These are phyloP conservation scores for Cruciata laevipes DNA, from an alignment of 257 asterid species.

Conservation along the genomic window DNA sequence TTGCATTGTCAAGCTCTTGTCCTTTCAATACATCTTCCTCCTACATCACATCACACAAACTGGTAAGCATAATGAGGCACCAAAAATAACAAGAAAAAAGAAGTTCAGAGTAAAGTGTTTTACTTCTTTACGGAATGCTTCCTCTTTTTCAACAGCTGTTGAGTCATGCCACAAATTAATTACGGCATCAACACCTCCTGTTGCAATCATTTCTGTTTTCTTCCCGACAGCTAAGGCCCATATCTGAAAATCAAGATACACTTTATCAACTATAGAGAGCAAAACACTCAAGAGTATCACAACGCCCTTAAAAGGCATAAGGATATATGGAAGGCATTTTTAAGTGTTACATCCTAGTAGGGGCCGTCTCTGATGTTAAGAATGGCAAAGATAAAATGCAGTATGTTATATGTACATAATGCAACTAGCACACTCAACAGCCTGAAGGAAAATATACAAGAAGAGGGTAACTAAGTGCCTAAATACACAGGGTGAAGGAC, in stretches of 20 bases:
- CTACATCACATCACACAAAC: conserved; percentile 36
- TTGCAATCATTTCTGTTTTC: conserved; percentile 88
- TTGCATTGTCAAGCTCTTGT: conserved; percentile 92
- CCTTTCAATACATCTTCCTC: conserved; percentile 81
- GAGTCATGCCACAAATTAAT: conserved; percentile 94
- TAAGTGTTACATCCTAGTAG: background rate
- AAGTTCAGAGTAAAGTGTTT: conserved; percentile 23
- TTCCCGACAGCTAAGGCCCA: conserved; percentile 94
- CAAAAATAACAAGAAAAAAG: background rate
- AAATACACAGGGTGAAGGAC: background rate
- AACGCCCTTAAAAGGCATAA: background rate
- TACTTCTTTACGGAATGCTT: conserved; percentile 85
- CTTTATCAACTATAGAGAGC: conserved; percentile 11
- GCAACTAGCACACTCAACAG: background rate
- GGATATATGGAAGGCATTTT: background rate
- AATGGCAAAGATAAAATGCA: too few species aligned
- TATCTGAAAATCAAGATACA: conserved; percentile 42
- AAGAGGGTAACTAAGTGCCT: background rate
- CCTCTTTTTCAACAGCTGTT: conserved; percentile 84
- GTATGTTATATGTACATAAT: background rate
- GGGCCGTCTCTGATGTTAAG: background rate
- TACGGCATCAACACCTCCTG: conserved; percentile 95
- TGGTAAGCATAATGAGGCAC: background rate
- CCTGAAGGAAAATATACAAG: background rate
- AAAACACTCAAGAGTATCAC: background rate